phyloP scores from a whole-genome alignment of 345 rosid genomes.

The Bruguiera parviflora region DNA sequence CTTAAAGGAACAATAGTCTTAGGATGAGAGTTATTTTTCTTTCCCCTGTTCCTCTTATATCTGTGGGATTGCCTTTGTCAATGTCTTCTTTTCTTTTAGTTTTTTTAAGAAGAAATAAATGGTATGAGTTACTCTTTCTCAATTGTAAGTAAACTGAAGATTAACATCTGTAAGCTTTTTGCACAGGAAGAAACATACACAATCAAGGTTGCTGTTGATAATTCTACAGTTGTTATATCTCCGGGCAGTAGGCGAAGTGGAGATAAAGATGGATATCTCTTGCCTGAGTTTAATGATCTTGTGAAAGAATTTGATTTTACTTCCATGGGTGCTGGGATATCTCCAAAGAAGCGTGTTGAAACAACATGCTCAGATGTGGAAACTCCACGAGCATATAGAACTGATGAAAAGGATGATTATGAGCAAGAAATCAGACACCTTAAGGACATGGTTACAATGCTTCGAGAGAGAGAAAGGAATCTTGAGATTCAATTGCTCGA shows the following conservation, averaged over 20 bases:
- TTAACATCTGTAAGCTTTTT: conserved; percentile 6
- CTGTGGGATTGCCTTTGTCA: no score
- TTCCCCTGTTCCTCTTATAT: no score
- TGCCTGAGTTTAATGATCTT: conserved; percentile 54
- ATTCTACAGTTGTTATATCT: conserved; percentile 27
- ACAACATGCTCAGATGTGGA: conserved; percentile 37
- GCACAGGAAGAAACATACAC: conserved; percentile 30
- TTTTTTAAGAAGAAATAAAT: neutral
- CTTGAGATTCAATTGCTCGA: conserved; percentile 74
- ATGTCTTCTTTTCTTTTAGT: no score
- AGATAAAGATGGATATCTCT: conserved; percentile 49
- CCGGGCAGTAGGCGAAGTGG: conserved; percentile 33
- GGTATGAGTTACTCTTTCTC: neutral
- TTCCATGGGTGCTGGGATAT: conserved; percentile 10
- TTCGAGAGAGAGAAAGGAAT: conserved; percentile 67
- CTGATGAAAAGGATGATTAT: conserved; percentile 42
- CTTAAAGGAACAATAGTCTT: no score
- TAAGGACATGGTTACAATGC: conserved; percentile 48
- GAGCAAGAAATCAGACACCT: conserved; percentile 63
- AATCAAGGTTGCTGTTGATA: conserved; percentile 24
- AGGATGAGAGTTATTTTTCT: no score
- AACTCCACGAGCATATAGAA: conserved; percentile 36
- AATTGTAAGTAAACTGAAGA: neutral
- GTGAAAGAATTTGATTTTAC: conserved; percentile 42
- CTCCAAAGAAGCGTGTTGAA: conserved; percentile 34